Percentiles rank a stretch among this genome's conserved stretches.
Conservation (phyloP, 2,329 filamentous ascomycete species). For the Diaporthe batatas region DNA sequence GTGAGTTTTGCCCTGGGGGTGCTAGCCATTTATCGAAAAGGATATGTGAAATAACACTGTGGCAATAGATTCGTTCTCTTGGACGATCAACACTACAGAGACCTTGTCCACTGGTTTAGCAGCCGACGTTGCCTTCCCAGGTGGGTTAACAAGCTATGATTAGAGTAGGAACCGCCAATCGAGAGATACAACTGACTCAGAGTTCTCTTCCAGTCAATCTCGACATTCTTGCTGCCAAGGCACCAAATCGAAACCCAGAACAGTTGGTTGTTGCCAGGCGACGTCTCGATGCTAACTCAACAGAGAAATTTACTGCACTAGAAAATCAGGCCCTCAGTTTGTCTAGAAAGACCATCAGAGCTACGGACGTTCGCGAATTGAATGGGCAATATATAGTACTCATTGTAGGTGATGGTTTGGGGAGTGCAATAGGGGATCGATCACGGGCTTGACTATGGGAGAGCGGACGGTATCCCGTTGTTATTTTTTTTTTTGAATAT, state of each 20-base stretch:
- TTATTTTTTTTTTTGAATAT: background rate
- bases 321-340: background rate
- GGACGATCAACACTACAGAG: slow-evolving; percentile 3
- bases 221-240: slow-evolving; percentile 8
- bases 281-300: background rate
- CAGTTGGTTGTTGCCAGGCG: slow-evolving; percentile 12
- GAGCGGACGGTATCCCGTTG: slow-evolving; percentile 2
- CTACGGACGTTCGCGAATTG: background rate
- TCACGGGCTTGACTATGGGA: background rate
- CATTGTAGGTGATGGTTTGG: background rate
- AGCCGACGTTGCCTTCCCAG: background rate
- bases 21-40: accelerated
- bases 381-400: slow-evolving; percentile 16
- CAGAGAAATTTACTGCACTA: slow-evolving; percentile 14
- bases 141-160: background rate
- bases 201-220: background rate
- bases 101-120: background rate
- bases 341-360: background rate
- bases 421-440: background rate
- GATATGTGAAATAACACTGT: background rate
- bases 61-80: background rate
- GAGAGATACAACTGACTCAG: background rate
- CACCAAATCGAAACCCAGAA: background rate
- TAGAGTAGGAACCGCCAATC: accelerated
- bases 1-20: background rate